Evolutionary conservation across 352 stramenopile species (phyloP).

Genomic region (Pythium sukuiense): DNA sequence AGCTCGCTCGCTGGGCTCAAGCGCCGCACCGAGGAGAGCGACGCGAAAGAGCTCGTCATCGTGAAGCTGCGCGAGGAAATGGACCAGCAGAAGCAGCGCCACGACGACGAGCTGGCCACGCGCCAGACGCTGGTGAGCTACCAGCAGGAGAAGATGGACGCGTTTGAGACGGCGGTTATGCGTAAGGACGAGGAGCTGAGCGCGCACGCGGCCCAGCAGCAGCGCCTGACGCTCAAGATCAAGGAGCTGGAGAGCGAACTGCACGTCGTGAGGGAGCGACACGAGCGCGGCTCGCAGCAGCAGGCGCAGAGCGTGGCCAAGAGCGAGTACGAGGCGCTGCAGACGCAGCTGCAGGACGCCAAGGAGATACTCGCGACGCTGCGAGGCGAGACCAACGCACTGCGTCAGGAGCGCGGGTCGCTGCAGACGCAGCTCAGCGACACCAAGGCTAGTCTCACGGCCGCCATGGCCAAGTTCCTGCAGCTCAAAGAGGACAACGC

Average conservation of each 20-base stretch:
- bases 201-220: conserved; percentile 13
- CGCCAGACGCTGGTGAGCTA: conserved; percentile 21
- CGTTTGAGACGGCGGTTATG: conserved; percentile 7
- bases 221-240: conserved; percentile 18
- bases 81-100: conserved; percentile 27
- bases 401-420: conserved; percentile 45
- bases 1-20: conserved; percentile 39
- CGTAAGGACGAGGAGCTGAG: conserved; percentile 15
- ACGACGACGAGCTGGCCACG: conserved; percentile 22
- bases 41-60: conserved; percentile 5
- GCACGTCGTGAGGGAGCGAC: conserved; percentile 14
- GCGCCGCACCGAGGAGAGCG: conserved; percentile 17
- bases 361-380: conserved; percentile 44
- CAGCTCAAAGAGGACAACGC: conserved; percentile 68
- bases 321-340: conserved; percentile 28
- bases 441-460: conserved; percentile 32
- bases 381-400: conserved; percentile 52
- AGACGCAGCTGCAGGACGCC: conserved; percentile 26
- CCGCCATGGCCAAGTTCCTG: conserved; percentile 52
- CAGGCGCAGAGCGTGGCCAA: conserved; percentile 17
- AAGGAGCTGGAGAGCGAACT: conserved; percentile 40
- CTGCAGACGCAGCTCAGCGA: conserved; percentile 44
- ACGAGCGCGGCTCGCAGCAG: conserved; percentile 14
- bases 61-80: conserved; percentile 21
- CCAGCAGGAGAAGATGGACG: conserved; percentile 29